Evolutionary conservation across 345 rosid genomes (phyloP).

Genomic region (Carallia brachiata): DNA sequence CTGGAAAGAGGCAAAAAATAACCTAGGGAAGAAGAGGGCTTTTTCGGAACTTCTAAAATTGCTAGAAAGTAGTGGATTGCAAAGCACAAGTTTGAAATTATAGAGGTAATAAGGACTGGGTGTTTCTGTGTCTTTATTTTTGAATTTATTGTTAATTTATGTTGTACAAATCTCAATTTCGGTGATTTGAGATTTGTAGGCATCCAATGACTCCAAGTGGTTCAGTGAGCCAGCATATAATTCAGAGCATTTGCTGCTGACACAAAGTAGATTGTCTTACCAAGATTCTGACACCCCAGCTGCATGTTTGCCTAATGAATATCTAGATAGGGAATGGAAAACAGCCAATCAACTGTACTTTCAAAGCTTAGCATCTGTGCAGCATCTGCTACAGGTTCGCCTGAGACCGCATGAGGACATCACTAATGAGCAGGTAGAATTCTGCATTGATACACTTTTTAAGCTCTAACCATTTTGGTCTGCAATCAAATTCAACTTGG

Average conservation of each 20-base stretch:
- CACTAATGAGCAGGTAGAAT: conserved; percentile 69
- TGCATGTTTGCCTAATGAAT: conserved; percentile 24
- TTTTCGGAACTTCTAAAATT: conserved; percentile 67
- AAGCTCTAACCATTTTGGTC: background rate
- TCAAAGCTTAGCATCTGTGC: conserved; percentile 76
- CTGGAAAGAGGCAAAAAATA: conserved; percentile 62
- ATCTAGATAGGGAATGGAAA: conserved; percentile 54
- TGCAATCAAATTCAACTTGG: background rate
- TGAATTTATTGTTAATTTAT: background rate
- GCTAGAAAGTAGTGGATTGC: conserved; percentile 73
- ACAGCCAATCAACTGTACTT: conserved; percentile 66
- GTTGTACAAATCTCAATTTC: background rate
- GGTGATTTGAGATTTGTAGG: conserved; percentile 35
- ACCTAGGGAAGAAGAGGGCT: conserved; percentile 63
- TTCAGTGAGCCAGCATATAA: conserved; percentile 67
- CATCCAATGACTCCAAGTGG: conserved; percentile 50
- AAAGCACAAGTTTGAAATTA: conserved; percentile 64
- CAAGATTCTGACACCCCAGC: conserved; percentile 27
- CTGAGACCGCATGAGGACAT: conserved; percentile 69
- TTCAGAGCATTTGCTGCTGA: conserved; percentile 57
- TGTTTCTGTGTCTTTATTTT: conserved; percentile 16
- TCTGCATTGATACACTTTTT: background rate
- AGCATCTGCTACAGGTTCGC: conserved; percentile 56
- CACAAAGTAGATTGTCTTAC: conserved; percentile 30
- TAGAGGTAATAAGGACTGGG: conserved; percentile 46